Evolutionary conservation across 2,329 filamentous ascomycete genomes (phyloP), one percentile per base, ranked within the genome.

Genomic region (Talaromyces verruculosus): DNA sequence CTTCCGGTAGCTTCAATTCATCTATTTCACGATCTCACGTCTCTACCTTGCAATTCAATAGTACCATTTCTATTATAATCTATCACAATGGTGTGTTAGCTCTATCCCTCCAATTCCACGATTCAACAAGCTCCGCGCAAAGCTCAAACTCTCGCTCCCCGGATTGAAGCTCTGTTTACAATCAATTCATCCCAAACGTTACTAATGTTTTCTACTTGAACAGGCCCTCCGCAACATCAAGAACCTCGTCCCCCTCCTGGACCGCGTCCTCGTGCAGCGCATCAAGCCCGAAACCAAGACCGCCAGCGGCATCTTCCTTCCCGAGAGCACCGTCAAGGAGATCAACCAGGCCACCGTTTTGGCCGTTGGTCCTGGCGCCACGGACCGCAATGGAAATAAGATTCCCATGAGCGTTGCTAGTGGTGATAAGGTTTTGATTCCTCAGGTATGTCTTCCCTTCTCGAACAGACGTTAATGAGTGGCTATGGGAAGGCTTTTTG

Each of bases 241-340:
- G 84, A 89, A 89, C 76, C 93, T 99, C 75, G 91, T 90, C 67
- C 95, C 95, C 69, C 93, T 99, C 73, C 89, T 99, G 82, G 95
- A 99, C 88, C 94, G 95, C 75, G 93, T 99, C 74, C 90, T 99
- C 71, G 92, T 99, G 73, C 95, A 99, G 89, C 92, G 95, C 82
- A 84, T 97, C 84, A 98, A 98, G 86, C 91, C 94, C 76, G 94
- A 98, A 84, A 82, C 93, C 78, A 97, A 97, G 87, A 99, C 95
- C 60, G 93, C 95, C 74, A 89, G 89, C 76, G 95, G 95, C 76
- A 97, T 99, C 86, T 97, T 96, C 87, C 91, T 99, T 71, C 95
- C 95, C 73, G 95, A 99, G 85, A 93, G 90, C 69, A 91, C 90
- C 76, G 92, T 98, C 78, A 97, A 99, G 88, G 95, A 99, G 82